Conservation (phyloP, 331 rosid species). For the Malus hybrid region DNA sequence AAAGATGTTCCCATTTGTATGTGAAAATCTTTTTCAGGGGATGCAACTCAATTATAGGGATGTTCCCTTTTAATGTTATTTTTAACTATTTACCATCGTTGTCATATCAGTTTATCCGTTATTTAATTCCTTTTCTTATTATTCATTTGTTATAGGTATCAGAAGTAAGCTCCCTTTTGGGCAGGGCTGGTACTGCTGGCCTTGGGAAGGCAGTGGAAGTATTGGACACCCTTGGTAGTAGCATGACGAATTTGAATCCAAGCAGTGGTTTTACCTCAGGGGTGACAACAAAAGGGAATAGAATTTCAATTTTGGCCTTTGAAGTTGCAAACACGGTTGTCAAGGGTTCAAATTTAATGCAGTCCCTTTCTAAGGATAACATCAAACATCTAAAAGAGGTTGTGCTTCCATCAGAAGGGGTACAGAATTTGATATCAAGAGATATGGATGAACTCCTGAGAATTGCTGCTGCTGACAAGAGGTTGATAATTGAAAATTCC, state of each 20-base stretch:
- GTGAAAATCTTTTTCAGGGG: too few species aligned
- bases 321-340: conserved; percentile 98
- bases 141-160: conserved; percentile 54
- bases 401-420: conserved; percentile 88
- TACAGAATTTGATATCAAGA: conserved; percentile 71
- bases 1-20: background rate
- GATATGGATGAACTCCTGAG: conserved; percentile 84
- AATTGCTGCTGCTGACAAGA: conserved; percentile 92
- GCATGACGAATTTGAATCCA: conserved; percentile 83
- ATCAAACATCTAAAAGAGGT: conserved; percentile 80
- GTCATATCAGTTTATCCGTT: background rate
- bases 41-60: too few species aligned
- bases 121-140: background rate
- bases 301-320: conserved; percentile 89
- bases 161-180: conserved; percentile 89
- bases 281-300: conserved; percentile 71
- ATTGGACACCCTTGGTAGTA: conserved; percentile 95
- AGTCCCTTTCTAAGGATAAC: conserved; percentile 87
- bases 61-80: too few species aligned
- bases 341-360: conserved; percentile 93
- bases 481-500: conserved; percentile 33
- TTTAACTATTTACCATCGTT: background rate
- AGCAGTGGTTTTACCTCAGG: conserved; percentile 84
- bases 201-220: conserved; percentile 99
- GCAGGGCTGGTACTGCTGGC: conserved; percentile 95